phyloP scores from a whole-genome alignment of 1,284 basidiomycete species.

The Phellopilus nigrolimitatus region DNA sequence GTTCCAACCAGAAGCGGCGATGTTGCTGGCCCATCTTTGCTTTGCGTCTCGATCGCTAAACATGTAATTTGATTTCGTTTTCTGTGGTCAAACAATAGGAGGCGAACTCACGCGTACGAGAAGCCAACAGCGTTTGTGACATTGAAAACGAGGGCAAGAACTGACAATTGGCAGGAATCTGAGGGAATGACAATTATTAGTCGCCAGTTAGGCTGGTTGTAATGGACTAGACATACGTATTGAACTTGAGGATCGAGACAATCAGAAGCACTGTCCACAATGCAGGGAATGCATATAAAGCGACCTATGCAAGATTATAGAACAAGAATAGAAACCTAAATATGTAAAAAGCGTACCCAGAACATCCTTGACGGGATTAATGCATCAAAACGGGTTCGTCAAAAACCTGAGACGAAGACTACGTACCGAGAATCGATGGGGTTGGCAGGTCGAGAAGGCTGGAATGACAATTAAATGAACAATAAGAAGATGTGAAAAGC shows the following conservation, averaged over 20 bases:
- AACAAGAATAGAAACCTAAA: not conserved
- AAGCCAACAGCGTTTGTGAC: constrained; percentile 89
- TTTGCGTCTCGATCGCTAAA: constrained; percentile 87
- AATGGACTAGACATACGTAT: constrained; percentile 50
- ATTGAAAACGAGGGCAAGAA: constrained; percentile 88
- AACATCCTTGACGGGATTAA: constrained; percentile 64
- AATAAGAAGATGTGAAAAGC: not conserved
- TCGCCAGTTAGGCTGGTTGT: constrained; percentile 13
- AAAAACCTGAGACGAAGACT: constrained; percentile 5
- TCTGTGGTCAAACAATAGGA: constrained; percentile 8
- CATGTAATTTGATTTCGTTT: constrained; percentile 8
- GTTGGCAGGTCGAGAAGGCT: constrained; percentile 90
- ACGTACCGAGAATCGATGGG: constrained; percentile 83
- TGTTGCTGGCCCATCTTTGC: constrained; percentile 71
- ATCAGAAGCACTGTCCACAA: constrained; percentile 84
- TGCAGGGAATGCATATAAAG: constrained; percentile 85
- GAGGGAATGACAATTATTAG: constrained; percentile 16
- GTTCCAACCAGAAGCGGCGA: constrained; percentile 58
- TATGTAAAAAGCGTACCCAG: constrained; percentile 55
- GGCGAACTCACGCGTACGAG: constrained; percentile 72
- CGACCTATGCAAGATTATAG: constrained; percentile 49
- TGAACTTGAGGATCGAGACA: constrained; percentile 84
- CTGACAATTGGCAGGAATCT: constrained; percentile 86
- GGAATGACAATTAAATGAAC: constrained; percentile 16
- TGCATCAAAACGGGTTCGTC: constrained; percentile 7